phyloP scores from a whole-genome alignment of 2,329 filamentous ascomycete genomes.

The Trichoderma polysporum region DNA sequence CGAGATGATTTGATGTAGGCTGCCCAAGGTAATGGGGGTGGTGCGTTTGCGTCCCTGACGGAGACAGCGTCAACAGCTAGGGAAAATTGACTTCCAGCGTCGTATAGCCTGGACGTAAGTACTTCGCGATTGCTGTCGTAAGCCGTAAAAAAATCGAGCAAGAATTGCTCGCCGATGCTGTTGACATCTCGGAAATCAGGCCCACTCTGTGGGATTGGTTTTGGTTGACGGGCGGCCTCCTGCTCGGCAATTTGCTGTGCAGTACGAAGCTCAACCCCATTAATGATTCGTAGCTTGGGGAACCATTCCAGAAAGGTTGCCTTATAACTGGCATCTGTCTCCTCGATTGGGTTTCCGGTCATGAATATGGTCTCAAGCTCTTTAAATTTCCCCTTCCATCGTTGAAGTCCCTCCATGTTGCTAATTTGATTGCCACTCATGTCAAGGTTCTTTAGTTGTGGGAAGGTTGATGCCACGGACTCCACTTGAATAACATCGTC shows the following conservation, averaged over 20 bases:
- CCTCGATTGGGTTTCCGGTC: conserved; percentile 71
- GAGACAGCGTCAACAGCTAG: conserved; percentile 65
- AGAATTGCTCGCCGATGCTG: conserved; percentile 72
- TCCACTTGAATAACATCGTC: conserved; percentile 70
- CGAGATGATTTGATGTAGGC: conserved; percentile 75
- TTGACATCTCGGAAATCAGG: conserved; percentile 73
- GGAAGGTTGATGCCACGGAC: conserved; percentile 73
- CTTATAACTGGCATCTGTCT: conserved; percentile 58
- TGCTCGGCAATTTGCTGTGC: conserved; percentile 64
- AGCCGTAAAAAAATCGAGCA: conserved; percentile 69
- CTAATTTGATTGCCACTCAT: conserved; percentile 80
- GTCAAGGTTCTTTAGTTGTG: conserved; percentile 84
- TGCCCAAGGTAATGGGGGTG: conserved; percentile 61
- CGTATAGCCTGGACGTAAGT: conserved; percentile 69
- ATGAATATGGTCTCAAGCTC: conserved; percentile 79
- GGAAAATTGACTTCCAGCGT: conserved; percentile 72
- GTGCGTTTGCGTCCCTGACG: conserved; percentile 49
- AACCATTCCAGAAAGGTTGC: conserved; percentile 77
- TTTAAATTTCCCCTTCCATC: conserved; percentile 78
- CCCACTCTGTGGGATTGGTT: conserved; percentile 60
- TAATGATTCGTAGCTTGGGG: conserved; percentile 75
- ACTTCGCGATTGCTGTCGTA: conserved; percentile 71
- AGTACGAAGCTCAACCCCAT: conserved; percentile 71
- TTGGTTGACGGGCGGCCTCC: conserved; percentile 49
- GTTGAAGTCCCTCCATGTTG: conserved; percentile 64